Conservation (phyloP, 768 basidiomycete genomes). For the Coprinopsis sp. region DNA sequence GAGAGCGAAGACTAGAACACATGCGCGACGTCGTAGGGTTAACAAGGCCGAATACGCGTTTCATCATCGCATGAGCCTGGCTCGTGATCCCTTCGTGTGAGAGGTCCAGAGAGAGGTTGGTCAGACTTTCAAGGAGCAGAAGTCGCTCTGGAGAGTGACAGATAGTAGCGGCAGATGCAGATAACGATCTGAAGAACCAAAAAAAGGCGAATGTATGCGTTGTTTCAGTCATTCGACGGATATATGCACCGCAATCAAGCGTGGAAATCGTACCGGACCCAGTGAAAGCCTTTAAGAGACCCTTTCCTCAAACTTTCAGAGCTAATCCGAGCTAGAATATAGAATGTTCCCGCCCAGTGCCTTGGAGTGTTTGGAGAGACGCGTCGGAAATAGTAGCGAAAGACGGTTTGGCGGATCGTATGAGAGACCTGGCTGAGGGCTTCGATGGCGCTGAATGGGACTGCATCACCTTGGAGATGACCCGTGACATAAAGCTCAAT, state of each 20-base stretch:
- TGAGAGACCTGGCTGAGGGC: neutral
- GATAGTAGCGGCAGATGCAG: neutral
- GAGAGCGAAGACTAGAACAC: conserved; percentile 32
- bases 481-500: conserved; percentile 1
- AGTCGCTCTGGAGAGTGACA: neutral
- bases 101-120: conserved; percentile 1
- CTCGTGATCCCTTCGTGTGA: conserved; percentile 7
- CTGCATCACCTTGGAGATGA: neutral
- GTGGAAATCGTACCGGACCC: conserved; percentile 1
- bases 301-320: neutral
- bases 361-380: neutral
- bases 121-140: neutral
- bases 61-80: neutral
- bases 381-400: conserved; percentile 2
- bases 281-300: neutral
- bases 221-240: neutral
- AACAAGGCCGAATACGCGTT: neutral
- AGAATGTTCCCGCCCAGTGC: neutral
- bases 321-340: neutral
- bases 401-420: neutral
- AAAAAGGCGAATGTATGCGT: conserved; percentile 1
- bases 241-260: neutral
- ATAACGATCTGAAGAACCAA: neutral
- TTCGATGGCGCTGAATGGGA: neutral
- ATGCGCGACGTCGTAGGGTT: neutral